Evolutionary conservation across 768 basidiomycete species (phyloP), one percentile per base, ranked within the genome.

Genomic region (Collybia sordida): DNA sequence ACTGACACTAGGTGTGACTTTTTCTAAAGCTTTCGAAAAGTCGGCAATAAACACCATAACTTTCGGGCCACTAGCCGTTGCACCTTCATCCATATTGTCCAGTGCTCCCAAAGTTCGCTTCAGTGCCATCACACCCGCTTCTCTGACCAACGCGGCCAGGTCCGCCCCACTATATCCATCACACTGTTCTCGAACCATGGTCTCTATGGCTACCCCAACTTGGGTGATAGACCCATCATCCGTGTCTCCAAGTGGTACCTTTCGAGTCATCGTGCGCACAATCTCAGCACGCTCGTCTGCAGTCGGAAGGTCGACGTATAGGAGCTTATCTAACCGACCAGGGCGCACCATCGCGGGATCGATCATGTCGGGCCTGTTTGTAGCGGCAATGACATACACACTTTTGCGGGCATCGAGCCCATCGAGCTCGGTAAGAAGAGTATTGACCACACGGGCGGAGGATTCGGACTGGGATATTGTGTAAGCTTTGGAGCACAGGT

Each of bases 321-420:
- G 77, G 4, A 96, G 78, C 65, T 97, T 97, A 72, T 97, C 95
- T 9, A 98, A 79, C 8, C 95, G 82, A 0, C 95, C 94, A 0
- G 95, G 95, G n/a, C 94, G 88, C 46, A 93, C 91, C 93, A 96
- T 95, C 6, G 95, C 94, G 0, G 94, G 95, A 62, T 98, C 94
- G 52, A 97, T 94, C 86, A 96, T 96, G 71, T 98, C 93, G 1
- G 94, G 94, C 11, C 94, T 78, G 67, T 96, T 98, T 24, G 93
- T 97, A 6, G 95, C 95, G 0, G 89, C 94, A 51, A 97, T 92
- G 37, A 98, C 93, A 60, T 93, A 95, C 51, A 97, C 92, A 35
- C 81, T 79, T 67, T 90, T 92, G 27, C 93, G 83, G 1, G 83
- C 74, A 52, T 94, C 91, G 21, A 98, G 85, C 0, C 94, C 94